Evolutionary conservation across 1,284 basidiomycete genomes (phyloP).

Genomic region (Irpex sp.): DNA sequence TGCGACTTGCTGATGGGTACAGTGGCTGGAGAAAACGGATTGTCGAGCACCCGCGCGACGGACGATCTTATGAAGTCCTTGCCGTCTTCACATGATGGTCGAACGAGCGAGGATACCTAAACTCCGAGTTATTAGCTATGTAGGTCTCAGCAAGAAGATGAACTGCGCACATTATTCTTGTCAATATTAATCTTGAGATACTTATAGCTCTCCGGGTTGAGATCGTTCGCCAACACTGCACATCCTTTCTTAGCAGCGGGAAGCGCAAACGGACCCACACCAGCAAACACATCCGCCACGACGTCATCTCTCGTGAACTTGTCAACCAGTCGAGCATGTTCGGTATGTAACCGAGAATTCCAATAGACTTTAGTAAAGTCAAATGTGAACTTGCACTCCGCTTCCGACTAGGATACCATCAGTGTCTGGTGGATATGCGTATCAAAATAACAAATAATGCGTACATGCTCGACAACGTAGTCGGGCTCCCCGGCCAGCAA

Average conservation of each 20-base stretch:
- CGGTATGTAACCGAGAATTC: slow-evolving; percentile 93
- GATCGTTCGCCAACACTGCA: slow-evolving; percentile 88
- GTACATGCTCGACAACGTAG: slow-evolving; percentile 81
- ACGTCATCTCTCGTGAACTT: slow-evolving; percentile 70
- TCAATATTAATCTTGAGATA: slow-evolving; percentile 75
- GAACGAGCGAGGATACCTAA: slow-evolving; percentile 68
- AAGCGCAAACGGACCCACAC: slow-evolving; percentile 95
- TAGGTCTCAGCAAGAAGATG: neutral
- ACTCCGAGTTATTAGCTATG: neutral
- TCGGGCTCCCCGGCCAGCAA: slow-evolving; percentile 88
- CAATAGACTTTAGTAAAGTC: slow-evolving; percentile 97
- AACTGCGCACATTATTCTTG: slow-evolving; percentile 60
- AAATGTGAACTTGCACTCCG: slow-evolving; percentile 85
- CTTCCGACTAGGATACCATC: slow-evolving; percentile 57
- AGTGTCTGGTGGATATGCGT: slow-evolving; percentile 8
- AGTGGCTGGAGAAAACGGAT: slow-evolving; percentile 60
- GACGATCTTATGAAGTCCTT: slow-evolving; percentile 73
- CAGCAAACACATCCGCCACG: slow-evolving; percentile 93
- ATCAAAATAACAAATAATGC: slow-evolving; percentile 19
- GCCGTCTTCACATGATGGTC: slow-evolving; percentile 80
- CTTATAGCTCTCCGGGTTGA: slow-evolving; percentile 86
- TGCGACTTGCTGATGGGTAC: slow-evolving; percentile 45
- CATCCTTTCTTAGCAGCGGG: slow-evolving; percentile 91
- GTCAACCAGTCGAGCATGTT: slow-evolving; percentile 84
- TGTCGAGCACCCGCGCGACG: slow-evolving; percentile 48